phyloP scores from a whole-genome alignment of 2,329 filamentous ascomycete genomes.

The Alternaria arbusti region DNA sequence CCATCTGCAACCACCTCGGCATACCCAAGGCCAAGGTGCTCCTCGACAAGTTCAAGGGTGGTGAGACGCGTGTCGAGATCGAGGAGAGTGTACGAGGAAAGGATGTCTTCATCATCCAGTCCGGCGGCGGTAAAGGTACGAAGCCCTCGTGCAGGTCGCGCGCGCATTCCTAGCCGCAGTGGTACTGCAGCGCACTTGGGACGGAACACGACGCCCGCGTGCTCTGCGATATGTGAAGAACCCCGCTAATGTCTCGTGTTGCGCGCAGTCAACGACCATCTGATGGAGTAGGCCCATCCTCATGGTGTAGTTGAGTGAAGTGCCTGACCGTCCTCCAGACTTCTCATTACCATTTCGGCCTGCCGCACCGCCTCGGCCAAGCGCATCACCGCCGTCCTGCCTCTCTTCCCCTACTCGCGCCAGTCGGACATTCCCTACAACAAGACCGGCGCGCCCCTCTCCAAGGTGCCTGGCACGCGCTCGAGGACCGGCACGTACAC shows the following conservation, averaged over 20 bases:
- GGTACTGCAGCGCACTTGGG: conserved; percentile 2
- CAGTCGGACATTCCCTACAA: conserved; percentile 98
- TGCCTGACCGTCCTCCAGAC: conserved; percentile 47
- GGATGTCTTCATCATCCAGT: conserved; percentile 97
- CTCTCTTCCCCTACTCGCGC: conserved; percentile 94
- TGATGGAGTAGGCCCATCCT: conserved; percentile 70
- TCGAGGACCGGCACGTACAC: conserved; percentile 67
- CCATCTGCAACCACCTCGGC: conserved; percentile 86
- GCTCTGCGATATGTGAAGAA: conserved; percentile 2
- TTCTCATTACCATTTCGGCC: conserved; percentile 97
- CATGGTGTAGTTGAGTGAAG: conserved; percentile 29
- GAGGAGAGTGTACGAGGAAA: conserved; percentile 96
- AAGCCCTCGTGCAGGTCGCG: background rate
- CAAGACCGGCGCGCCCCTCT: conserved; percentile 87
- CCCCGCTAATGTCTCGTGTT: conserved; percentile 21
- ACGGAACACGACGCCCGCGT: background rate
- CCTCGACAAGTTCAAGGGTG: conserved; percentile 90
- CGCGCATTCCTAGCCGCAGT: background rate
- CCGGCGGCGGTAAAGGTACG: conserved; percentile 74
- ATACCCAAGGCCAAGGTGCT: conserved; percentile 84
- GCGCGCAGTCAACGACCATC: conserved; percentile 80
- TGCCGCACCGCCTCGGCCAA: conserved; percentile 94
- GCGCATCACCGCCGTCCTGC: conserved; percentile 90
- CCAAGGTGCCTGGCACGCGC: conserved; percentile 62
- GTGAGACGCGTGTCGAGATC: conserved; percentile 94